Base-by-base conservation (phyloP, 768 basidiomycete species). In the Psilocybe tampanensis region DNA sequence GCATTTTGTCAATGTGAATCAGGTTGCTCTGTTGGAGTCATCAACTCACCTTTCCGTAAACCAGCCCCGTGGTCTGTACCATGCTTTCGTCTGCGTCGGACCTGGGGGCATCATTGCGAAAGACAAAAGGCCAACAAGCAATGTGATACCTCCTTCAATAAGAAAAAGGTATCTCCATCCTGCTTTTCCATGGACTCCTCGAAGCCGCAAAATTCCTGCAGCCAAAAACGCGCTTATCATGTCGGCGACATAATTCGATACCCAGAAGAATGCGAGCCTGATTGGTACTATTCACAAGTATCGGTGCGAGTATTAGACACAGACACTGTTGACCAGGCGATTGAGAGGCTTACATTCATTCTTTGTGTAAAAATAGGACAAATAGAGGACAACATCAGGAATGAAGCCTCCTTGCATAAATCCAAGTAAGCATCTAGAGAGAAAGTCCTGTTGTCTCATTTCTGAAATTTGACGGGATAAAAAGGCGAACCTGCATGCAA, bases 251-350 rank as follows among this genome's bases (percentile, higher is more conserved):
- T 87, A 84, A 66, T 81, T 81, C 3, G 84, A 83, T 24, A 82
- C 75, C 86, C 86, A 90, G 75, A 89, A 89, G 62, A 78, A 83
- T 1, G 85, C 86, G 9, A 90, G 74, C n/a, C 88, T 80, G 43
- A 88, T 79, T 2, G 87, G 85, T 0, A 88, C 81, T 84, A 26
- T 39, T 26, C 54, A 23, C 33, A 12, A n/a, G 43, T 21, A 5
- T 44, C 19, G 8, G 29, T 44, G 19, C 13, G 9, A 41, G 26
- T 33, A 4, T 42, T 9, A 21, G 26, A n/a, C n/a, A n/a, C n/a
- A 18, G 12, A 41, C 29, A 26, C 12, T 5, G 13, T 17, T 43
- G 13, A 15, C 19, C n/a, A 32, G 47, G 33, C 23, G 15, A 55
- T 57, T 7, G 29, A 15, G 39, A n/a, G 49, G 70, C 80, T 65